Percentiles rank a stretch among this genome's conserved stretches.
These are phyloP conservation scores for Ophiostoma himal-ulmi DNA, from an alignment of 2,329 filamentous ascomycete genomes.

Conservation along the genomic window DNA sequence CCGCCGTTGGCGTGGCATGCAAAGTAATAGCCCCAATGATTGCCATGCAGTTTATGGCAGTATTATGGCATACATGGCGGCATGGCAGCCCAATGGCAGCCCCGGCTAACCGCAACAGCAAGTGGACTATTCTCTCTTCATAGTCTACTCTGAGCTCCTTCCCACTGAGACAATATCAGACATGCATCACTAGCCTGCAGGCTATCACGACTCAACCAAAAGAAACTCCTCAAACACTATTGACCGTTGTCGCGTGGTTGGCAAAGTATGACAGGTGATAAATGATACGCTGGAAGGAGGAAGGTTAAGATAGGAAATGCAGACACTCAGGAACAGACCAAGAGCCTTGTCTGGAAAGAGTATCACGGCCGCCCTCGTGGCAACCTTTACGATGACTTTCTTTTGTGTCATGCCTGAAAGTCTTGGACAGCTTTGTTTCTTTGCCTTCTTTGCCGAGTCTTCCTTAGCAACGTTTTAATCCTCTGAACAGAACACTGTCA, in stretches of 20 bases:
- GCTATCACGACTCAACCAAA: conserved; percentile 3
- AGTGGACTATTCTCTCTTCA: background rate
- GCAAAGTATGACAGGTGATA: background rate
- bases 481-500: background rate
- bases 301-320: background rate
- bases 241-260: conserved; percentile 5
- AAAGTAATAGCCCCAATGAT: background rate
- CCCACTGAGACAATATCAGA: background rate
- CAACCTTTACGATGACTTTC: background rate
- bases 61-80: no score
- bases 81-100: background rate
- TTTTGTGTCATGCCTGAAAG: background rate
- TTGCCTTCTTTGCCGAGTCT: background rate
- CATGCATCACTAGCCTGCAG: conserved; percentile 4
- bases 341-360: background rate
- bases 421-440: background rate
- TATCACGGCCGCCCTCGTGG: background rate
- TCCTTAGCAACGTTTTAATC: background rate
- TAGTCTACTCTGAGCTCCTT: background rate
- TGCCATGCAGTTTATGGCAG: no score
- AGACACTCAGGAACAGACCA: conserved; percentile 2
- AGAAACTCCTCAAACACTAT: background rate
- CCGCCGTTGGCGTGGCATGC: background rate
- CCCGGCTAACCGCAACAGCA: background rate
- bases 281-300: background rate